Percentiles rank a stretch among this genome's conserved stretches.
phyloP scores from a whole-genome alignment of 495 filamentous ascomycete species.

The Sordaria brevicollis region DNA sequence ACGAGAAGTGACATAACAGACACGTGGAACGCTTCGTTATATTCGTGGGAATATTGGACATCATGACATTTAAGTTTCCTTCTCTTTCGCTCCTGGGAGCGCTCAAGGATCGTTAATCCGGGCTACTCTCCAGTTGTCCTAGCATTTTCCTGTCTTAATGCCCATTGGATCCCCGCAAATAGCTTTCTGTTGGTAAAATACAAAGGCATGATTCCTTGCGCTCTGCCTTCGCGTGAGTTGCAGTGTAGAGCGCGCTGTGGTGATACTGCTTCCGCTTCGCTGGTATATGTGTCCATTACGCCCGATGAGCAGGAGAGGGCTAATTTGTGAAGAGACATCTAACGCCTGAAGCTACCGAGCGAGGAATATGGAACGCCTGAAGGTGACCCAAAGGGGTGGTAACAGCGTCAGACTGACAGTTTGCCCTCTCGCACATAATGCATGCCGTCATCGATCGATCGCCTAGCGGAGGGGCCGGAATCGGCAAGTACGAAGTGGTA shows the following conservation, averaged over 20 bases:
- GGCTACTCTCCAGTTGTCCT: not conserved
- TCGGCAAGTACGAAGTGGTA: not conserved
- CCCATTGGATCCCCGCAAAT: not conserved
- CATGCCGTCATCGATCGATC: not conserved
- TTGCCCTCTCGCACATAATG: not conserved
- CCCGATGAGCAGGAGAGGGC: not conserved
- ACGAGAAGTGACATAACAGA: not conserved
- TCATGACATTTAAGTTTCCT: not conserved
- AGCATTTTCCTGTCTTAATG: not conserved
- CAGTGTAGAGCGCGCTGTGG: not conserved
- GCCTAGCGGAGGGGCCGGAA: not conserved
- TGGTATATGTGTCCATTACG: not conserved
- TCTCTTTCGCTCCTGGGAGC: not conserved
- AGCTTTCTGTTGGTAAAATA: not conserved
- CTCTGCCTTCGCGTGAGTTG: not conserved
- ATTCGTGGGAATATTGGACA: not conserved
- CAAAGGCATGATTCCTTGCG: not conserved
- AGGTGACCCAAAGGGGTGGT: not conserved
- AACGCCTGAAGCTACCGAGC: not conserved
- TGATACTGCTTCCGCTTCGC: not conserved
- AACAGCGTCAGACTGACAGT: not conserved
- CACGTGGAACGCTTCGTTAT: not conserved
- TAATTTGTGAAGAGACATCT: not conserved
- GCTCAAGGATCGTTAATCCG: not conserved
- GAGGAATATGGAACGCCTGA: not conserved